phyloP scores from a whole-genome alignment of 768 basidiomycete genomes.

The Suillus discolor region DNA sequence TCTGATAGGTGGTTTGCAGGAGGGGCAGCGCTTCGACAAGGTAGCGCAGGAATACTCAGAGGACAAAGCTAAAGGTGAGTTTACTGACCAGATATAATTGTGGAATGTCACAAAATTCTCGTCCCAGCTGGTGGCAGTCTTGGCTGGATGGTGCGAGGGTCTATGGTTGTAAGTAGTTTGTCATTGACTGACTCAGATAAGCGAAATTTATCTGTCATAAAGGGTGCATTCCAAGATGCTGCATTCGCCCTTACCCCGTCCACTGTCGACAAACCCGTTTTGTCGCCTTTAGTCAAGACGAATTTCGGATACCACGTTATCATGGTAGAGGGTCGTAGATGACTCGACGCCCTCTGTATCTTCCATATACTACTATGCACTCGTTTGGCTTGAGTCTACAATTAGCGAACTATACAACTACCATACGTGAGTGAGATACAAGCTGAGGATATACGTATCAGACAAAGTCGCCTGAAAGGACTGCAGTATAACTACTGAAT shows the following conservation, averaged over 20 bases:
- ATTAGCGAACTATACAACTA: slow-evolving; percentile 7
- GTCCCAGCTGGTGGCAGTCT: slow-evolving; percentile 76
- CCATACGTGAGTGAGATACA: slow-evolving; percentile 7
- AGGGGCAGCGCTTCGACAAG: slow-evolving; percentile 83
- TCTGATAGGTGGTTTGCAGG: slow-evolving; percentile 40
- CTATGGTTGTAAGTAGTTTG: slow-evolving; percentile 66
- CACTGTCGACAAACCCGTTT: slow-evolving; percentile 73
- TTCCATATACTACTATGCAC: neutral
- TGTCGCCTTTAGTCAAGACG: slow-evolving; percentile 79
- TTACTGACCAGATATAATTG: neutral
- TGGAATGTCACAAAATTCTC: slow-evolving; percentile 4
- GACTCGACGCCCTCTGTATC: slow-evolving; percentile 8
- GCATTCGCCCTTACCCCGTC: slow-evolving; percentile 82
- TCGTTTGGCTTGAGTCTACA: slow-evolving; percentile 3
- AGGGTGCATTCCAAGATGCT: slow-evolving; percentile 84
- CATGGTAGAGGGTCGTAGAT: slow-evolving; percentile 86
- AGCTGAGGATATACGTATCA: slow-evolving; percentile 7
- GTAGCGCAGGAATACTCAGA: slow-evolving; percentile 90
- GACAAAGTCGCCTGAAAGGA: slow-evolving; percentile 1
- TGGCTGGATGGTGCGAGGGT: slow-evolving; percentile 86
- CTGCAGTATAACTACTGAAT: neutral
- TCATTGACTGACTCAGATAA: slow-evolving; percentile 2
- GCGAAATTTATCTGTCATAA: slow-evolving; percentile 14
- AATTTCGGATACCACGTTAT: slow-evolving; percentile 87
- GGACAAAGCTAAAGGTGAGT: slow-evolving; percentile 83